Evolutionary conservation across 2,329 filamentous ascomycete genomes (phyloP).

Genomic region (Coniochaeta prunicola): DNA sequence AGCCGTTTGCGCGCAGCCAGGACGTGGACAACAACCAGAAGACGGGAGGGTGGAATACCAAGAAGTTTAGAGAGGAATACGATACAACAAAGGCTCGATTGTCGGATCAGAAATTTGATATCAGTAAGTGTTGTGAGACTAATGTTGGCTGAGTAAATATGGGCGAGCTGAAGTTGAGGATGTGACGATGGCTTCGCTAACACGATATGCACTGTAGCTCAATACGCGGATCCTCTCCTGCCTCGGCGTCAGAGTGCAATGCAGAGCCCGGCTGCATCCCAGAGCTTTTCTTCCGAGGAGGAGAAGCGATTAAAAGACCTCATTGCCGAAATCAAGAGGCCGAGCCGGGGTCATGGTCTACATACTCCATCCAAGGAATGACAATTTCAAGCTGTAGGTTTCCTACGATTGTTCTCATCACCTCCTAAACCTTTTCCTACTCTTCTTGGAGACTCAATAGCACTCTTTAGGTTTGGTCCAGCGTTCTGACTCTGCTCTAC

Average conservation of each 20-base stretch:
- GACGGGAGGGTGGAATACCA: constrained; percentile 13
- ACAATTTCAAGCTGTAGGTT: background rate
- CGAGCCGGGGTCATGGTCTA: background rate
- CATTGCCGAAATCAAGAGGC: background rate
- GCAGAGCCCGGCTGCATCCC: background rate
- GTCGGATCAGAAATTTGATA: constrained; percentile 37
- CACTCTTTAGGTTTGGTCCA: background rate
- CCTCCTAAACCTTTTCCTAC: background rate
- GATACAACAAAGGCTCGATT: constrained; percentile 30
- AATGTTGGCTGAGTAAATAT: background rate
- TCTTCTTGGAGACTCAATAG: background rate
- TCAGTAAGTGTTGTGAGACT: constrained; percentile 25
- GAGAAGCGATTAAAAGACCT: background rate
- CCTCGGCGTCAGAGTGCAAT: background rate
- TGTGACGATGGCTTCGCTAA: background rate
- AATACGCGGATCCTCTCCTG: constrained; percentile 5
- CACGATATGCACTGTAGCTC: background rate
- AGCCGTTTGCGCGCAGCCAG: constrained; percentile 12
- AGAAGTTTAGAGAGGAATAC: constrained; percentile 34
- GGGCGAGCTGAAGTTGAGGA: background rate
- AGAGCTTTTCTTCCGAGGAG: background rate
- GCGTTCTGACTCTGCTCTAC: background rate
- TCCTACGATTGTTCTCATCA: background rate
- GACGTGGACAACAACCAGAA: constrained; percentile 2
- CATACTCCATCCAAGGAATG: background rate